These are phyloP conservation scores for Fusarium nematophilum DNA, from an alignment of 2,329 filamentous ascomycete genomes.

Conservation along the genomic window DNA sequence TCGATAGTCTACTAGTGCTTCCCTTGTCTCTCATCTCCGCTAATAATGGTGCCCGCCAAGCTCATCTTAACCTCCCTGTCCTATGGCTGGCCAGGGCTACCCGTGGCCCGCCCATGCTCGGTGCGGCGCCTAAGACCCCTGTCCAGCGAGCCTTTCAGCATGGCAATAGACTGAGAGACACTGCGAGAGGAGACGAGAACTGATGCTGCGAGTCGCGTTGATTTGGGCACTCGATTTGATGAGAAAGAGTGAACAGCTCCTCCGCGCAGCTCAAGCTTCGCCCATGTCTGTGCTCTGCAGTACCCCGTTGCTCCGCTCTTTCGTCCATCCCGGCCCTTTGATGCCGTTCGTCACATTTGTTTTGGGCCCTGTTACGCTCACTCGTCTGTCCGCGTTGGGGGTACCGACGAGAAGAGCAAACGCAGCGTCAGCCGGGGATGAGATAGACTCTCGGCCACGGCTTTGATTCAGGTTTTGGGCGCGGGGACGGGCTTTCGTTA, in stretches of 20 bases:
- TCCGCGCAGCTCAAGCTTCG: neutral
- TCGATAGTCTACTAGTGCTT: conserved; percentile 30
- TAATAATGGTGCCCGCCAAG: conserved; percentile 46
- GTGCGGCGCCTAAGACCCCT: conserved; percentile 43
- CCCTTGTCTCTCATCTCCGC: conserved; percentile 46
- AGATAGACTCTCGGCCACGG: conserved; percentile 31
- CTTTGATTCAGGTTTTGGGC: conserved; percentile 20
- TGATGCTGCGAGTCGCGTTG: neutral
- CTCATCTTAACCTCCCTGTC: conserved; percentile 46
- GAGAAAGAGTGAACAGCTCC: neutral
- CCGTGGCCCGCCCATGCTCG: conserved; percentile 32
- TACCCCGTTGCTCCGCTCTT: neutral
- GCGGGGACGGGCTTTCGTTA: conserved; percentile 9
- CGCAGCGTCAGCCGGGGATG: conserved; percentile 17
- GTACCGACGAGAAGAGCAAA: too few relatives aligned
- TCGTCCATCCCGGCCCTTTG: neutral
- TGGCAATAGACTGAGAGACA: conserved; percentile 14
- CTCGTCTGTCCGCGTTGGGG: too few relatives aligned
- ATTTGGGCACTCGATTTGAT: neutral
- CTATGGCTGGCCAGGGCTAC: conserved; percentile 27
- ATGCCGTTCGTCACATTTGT: neutral
- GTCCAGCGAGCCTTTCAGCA: conserved; percentile 22
- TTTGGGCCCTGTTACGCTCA: too few relatives aligned
- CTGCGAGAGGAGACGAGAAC: conserved; percentile 8
- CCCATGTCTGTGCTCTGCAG: conserved; percentile 1